Evolutionary conservation across 2,329 filamentous ascomycete species (phyloP).

Genomic region (Pseudogymnoascus sp.): DNA sequence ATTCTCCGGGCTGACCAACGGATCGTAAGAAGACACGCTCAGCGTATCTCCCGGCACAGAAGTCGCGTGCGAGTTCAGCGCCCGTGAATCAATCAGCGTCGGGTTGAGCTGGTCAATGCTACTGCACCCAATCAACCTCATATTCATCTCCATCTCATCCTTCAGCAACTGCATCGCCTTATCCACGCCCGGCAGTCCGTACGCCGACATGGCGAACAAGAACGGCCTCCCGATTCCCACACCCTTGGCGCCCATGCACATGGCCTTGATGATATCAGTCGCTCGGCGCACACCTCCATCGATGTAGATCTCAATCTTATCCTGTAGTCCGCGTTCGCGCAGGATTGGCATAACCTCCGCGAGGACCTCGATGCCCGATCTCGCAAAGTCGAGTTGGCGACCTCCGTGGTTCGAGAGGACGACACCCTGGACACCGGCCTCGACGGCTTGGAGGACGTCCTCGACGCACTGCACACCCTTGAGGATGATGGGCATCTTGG

Average conservation of each 20-base stretch:
- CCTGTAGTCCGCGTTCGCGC: constrained; percentile 61
- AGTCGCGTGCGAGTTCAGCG: constrained; percentile 52
- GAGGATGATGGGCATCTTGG: constrained; percentile 87
- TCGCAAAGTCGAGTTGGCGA: constrained; percentile 84
- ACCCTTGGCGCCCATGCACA: constrained; percentile 84
- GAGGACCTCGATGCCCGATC: constrained; percentile 80
- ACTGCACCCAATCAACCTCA: constrained; percentile 80
- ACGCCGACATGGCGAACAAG: constrained; percentile 90
- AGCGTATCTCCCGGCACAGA: constrained; percentile 54
- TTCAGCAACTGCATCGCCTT: constrained; percentile 85
- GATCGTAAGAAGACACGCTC: constrained; percentile 32
- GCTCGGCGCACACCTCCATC: constrained; percentile 86
- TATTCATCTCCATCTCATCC: constrained; percentile 99
- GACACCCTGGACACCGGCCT: constrained; percentile 75
- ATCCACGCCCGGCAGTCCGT: constrained; percentile 79
- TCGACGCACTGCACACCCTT: constrained; percentile 97
- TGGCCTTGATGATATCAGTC: constrained; percentile 90
- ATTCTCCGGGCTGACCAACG: constrained; percentile 38
- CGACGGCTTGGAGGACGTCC: constrained; percentile 81
- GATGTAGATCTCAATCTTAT: constrained; percentile 77
- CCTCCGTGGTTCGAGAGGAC: constrained; percentile 96
- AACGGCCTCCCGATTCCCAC: constrained; percentile 94
- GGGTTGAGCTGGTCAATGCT: constrained; percentile 71
- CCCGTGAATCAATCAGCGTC: constrained; percentile 68
- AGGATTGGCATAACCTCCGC: constrained; percentile 89